Conservation (phyloP, 176 grass and related monocot species). For the Eleusine indica region DNA sequence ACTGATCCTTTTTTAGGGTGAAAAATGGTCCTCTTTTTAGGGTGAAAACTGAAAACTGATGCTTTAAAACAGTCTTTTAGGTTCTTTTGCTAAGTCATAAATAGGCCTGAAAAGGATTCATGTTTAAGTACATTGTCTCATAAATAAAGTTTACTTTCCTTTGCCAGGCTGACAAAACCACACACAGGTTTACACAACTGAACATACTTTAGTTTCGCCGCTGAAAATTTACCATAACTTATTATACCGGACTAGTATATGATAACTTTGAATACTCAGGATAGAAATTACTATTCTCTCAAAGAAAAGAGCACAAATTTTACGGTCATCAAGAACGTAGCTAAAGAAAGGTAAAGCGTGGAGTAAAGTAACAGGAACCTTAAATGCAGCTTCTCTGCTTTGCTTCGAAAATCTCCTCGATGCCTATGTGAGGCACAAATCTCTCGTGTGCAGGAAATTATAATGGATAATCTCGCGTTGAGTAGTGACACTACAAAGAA, state of each 20-base stretch:
- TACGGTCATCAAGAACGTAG: not conserved
- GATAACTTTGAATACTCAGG: not conserved
- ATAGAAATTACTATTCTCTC: not conserved
- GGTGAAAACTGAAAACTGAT: not conserved
- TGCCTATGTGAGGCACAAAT: not conserved
- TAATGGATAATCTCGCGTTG: not conserved
- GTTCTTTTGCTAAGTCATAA: not conserved
- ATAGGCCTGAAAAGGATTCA: not conserved
- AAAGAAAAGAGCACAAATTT: not conserved
- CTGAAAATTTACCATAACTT: not conserved
- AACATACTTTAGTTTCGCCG: not conserved
- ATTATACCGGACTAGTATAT: not conserved
- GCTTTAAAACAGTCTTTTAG: not conserved
- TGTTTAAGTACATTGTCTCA: not conserved
- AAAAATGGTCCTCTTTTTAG: not conserved
- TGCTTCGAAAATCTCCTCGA: not conserved
- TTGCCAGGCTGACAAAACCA: not conserved
- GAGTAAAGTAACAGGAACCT: not conserved
- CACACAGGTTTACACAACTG: not conserved
- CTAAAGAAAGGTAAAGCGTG: not conserved
- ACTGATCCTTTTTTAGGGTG: not conserved
- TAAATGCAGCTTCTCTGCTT: constrained; percentile 8
- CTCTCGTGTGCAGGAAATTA: not conserved
- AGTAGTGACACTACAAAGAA: not conserved
- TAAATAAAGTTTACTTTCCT: constrained; percentile 2